phyloP scores from a whole-genome alignment of 2,329 filamentous ascomycete species.

The Diaporthe ilicicola region DNA sequence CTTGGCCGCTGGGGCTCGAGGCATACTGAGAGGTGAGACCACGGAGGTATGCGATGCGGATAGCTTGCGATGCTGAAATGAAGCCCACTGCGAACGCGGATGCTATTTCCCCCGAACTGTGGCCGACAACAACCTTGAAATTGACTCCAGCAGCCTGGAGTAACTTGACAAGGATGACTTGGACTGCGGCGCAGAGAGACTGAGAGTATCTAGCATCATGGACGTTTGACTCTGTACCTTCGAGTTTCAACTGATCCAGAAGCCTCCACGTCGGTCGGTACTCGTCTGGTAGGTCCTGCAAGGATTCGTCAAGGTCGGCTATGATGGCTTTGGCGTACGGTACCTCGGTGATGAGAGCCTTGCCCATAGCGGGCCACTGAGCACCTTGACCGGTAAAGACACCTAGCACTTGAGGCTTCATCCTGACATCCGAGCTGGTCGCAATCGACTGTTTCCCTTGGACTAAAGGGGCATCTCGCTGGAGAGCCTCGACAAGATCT shows the following conservation, averaged over 20 bases:
- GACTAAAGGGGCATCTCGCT: background rate
- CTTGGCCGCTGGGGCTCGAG: constrained; percentile 17
- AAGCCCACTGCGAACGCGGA: constrained; percentile 59
- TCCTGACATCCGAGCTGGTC: background rate
- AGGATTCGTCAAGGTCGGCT: constrained; percentile 22
- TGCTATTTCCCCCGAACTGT: constrained; percentile 60
- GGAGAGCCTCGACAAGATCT: background rate
- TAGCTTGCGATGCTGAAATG: constrained; percentile 50
- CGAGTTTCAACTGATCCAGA: constrained; percentile 25
- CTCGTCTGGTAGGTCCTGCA: constrained; percentile 25
- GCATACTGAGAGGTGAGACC: constrained; percentile 44
- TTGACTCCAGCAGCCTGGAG: constrained; percentile 46
- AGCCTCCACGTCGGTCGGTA: constrained; percentile 33
- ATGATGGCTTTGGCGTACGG: constrained; percentile 23
- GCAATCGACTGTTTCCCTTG: background rate
- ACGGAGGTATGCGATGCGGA: constrained; percentile 56
- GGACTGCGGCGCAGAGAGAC: constrained; percentile 52
- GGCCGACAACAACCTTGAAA: constrained; percentile 52
- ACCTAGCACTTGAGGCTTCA: constrained; percentile 10
- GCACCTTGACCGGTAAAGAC: constrained; percentile 40
- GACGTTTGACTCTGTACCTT: constrained; percentile 21
- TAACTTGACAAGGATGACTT: constrained; percentile 55
- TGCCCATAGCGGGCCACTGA: constrained; percentile 36
- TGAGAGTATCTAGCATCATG: background rate
- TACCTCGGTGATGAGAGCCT: constrained; percentile 10